Conservation (phyloP, 768 basidiomycete genomes). For the Omphalotus guepiniiformis region DNA sequence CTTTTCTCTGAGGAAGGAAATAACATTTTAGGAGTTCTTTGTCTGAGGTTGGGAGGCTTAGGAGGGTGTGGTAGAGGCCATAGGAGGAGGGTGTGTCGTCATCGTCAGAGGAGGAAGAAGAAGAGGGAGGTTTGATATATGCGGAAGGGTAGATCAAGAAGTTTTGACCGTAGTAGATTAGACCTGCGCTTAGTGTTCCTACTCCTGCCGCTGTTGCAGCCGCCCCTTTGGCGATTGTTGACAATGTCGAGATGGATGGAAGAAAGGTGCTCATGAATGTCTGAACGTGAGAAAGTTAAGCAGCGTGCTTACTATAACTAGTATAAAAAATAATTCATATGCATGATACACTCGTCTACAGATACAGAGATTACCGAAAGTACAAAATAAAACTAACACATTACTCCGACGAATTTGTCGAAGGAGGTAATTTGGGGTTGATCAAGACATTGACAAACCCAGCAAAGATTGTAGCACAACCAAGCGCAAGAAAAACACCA, state of each 20-base stretch:
- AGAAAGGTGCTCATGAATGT: conserved; percentile 3
- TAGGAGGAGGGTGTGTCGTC: conserved; percentile 4
- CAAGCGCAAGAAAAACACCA: conserved; percentile 25
- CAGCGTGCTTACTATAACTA: too few species aligned
- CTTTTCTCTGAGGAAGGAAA: conserved; percentile 2
- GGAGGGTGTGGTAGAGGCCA: neutral
- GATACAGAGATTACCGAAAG: too few species aligned
- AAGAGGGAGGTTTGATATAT: conserved; percentile 1
- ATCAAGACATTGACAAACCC: conserved; percentile 23
- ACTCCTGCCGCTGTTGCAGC: conserved; percentile 4
- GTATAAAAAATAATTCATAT: too few species aligned
- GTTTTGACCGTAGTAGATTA: conserved; percentile 7
- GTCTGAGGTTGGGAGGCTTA: conserved; percentile 3
- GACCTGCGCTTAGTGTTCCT: conserved; percentile 2
- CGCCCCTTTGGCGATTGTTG: conserved; percentile 2
- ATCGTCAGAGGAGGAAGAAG: too few species aligned
- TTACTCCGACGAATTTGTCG: too few species aligned
- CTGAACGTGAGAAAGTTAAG: too few species aligned
- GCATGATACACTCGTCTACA: too few species aligned
- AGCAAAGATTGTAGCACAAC: conserved; percentile 20
- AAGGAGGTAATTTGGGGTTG: conserved; percentile 15
- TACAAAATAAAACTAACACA: too few species aligned
- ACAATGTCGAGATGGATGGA: neutral
- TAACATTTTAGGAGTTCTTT: conserved; percentile 3
- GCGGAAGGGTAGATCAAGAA: conserved; percentile 4